A percentile compares a stretch with the other conserved stretches of the same genome.
Conservation (phyloP, 2,329 filamentous ascomycete genomes). For the Golovinomyces cichoracearum region DNA sequence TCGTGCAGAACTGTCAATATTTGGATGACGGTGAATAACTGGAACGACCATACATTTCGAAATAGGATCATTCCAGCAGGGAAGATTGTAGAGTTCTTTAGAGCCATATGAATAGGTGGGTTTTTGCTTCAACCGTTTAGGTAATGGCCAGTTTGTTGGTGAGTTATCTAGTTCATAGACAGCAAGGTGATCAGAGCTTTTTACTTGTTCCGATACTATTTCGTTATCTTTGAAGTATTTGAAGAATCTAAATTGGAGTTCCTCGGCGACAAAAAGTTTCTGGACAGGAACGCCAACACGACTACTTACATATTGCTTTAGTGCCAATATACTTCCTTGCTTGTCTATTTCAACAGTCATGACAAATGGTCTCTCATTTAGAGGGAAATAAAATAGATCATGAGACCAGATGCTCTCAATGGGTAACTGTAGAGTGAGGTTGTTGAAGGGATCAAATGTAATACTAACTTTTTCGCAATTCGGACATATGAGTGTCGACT, state of each 20-base stretch:
- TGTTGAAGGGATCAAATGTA: constrained; percentile 94
- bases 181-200: constrained; percentile 32
- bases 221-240: constrained; percentile 52
- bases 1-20: constrained; percentile 12
- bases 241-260: constrained; percentile 66
- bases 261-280: constrained; percentile 53
- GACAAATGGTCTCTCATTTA: constrained; percentile 42
- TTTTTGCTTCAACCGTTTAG: constrained; percentile 15
- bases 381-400: constrained; percentile 49
- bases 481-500: constrained; percentile 85
- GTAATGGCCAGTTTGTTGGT: constrained; percentile 51
- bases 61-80: constrained; percentile 30
- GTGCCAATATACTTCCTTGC: constrained; percentile 37
- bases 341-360: constrained; percentile 62
- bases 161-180: constrained; percentile 53
- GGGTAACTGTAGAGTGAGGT: constrained; percentile 71
- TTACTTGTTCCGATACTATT: constrained; percentile 47
- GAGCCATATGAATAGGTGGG: constrained; percentile 18
- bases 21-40: constrained; percentile 33
- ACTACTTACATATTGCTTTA: constrained; percentile 47
- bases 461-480: constrained; percentile 87
- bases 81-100: constrained; percentile 20
- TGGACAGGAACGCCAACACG: constrained; percentile 37
- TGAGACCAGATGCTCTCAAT: constrained; percentile 62
- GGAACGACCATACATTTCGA: constrained; percentile 45